Base-by-base conservation (phyloP, 2,329 filamentous ascomycete species). In the Fusarium brevicatenulatum region DNA sequence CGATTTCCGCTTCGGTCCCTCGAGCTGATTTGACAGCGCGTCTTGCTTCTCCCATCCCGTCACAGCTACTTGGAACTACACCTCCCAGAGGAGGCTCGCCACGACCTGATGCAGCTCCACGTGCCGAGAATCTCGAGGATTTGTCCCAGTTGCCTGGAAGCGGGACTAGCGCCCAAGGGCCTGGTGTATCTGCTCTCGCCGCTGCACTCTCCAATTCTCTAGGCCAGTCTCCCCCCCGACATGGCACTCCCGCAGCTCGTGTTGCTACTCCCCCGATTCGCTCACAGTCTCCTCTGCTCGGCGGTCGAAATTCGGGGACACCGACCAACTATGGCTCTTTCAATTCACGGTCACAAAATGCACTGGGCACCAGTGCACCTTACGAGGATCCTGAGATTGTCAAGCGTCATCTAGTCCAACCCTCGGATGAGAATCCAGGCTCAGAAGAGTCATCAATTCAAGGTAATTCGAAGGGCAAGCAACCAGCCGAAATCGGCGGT, bases 301-400 rank as follows among this genome's bases (percentile, higher is more conserved):
- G 85, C 54, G 82, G 75, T 43, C 75, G 80, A 53, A 72, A 72
- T 34, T 85, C 69, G 84, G 87, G 66, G 82, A 88, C 90, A 7
- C 89, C 90, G 32, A 93, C 91, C 70, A 93, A 92, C 77, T 97
- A 96, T 81, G 95, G 95, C 59, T 97, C 95, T 15, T 95, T 97
- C 77, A 93, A 96, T 72, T 89, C 90, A 55, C 89, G 91, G 73
- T 87, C 88, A 44, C 89, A 87, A 55, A 81, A 82, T 55, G 88
- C 86, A 53, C 83, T 76, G n/a, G 78, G 77, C 32, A 78, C 78
- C 40, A 78, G 86, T 44, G 90, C 86, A 28, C 91, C 92, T 9
- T 92, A 92, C 79, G 95, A 98, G 83, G 94, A 98, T 78, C 92
- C 95, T 21, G 95, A 98, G 80, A 94, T 98, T 60, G 89, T 99